These are phyloP conservation scores for Fusarium continuum DNA, from an alignment of 2,329 filamentous ascomycete genomes.

Conservation along the genomic window DNA sequence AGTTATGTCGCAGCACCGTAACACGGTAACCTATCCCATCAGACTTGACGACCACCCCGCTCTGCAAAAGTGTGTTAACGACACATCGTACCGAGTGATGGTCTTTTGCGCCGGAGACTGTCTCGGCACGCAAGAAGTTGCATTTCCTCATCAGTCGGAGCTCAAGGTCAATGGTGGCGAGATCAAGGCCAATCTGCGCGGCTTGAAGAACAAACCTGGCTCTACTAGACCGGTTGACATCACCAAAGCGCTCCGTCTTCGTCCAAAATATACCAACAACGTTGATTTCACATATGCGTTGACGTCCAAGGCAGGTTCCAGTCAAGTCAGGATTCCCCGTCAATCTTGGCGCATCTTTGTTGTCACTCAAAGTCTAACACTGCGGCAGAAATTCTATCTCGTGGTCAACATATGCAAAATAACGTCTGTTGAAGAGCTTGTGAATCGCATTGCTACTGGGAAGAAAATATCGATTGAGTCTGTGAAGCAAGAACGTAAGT, in stretches of 20 bases:
- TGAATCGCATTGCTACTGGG: constrained; percentile 69
- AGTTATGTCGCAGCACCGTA: constrained; percentile 66
- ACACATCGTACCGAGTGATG: constrained; percentile 76
- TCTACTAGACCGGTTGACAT: constrained; percentile 95
- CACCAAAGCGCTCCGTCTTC: constrained; percentile 77
- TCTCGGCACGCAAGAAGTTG: constrained; percentile 74
- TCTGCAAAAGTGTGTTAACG: constrained; percentile 64
- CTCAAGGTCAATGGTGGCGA: constrained; percentile 89
- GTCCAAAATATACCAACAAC: constrained; percentile 76
- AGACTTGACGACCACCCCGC: constrained; percentile 61
- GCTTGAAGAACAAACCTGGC: constrained; percentile 94
- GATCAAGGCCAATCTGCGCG: constrained; percentile 91
- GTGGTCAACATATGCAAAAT: constrained; percentile 79
- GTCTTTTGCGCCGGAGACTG: constrained; percentile 81
- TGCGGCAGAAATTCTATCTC: constrained; percentile 74
- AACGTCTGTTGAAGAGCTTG: constrained; percentile 75
- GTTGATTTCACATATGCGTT: constrained; percentile 91
- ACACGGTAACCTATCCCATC: constrained; percentile 57
- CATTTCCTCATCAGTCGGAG: constrained; percentile 93
- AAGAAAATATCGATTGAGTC: constrained; percentile 81
- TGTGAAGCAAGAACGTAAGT: constrained; percentile 84
- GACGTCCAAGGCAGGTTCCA: constrained; percentile 77
- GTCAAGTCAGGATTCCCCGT: constrained; percentile 21
- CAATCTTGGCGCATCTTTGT: constrained; percentile 32
- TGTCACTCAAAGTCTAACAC: constrained; percentile 24